These are phyloP conservation scores for Sugiyamaella xylanicola DNA, from an alignment of 1,139 yeast species.

Conservation along the genomic window DNA sequence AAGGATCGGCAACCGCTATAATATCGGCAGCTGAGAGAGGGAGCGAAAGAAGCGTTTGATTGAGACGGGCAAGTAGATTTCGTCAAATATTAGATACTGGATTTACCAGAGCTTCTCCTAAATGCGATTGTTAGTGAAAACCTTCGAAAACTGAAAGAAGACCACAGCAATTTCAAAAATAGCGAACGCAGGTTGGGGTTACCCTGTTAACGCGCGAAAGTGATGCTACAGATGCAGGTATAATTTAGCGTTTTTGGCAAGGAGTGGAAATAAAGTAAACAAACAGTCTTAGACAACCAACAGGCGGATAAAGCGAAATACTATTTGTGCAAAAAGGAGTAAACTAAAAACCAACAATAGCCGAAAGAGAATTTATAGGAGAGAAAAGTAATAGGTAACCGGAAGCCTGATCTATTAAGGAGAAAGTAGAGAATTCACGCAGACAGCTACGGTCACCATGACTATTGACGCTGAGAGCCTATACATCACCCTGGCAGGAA, in stretches of 20 bases:
- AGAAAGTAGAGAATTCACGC: background rate
- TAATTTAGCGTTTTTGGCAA: conserved; percentile 1
- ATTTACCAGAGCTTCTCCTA: too few species aligned
- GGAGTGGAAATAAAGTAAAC: conserved; percentile 5
- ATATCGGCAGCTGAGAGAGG: too few species aligned
- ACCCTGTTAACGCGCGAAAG: conserved; percentile 4
- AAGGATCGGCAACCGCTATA: too few species aligned
- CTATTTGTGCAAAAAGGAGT: too few species aligned
- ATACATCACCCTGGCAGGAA: conserved; percentile 25
- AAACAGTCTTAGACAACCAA: conserved; percentile 7
- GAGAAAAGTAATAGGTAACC: background rate
- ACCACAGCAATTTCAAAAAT: background rate
- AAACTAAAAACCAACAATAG: too few species aligned
- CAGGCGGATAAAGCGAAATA: background rate
- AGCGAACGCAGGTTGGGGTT: background rate
- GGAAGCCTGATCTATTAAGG: background rate
- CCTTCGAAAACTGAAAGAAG: too few species aligned
- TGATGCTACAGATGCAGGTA: background rate
- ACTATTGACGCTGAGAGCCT: conserved; percentile 29
- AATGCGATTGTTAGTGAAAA: too few species aligned
- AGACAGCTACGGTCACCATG: conserved; percentile 17
- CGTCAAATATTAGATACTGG: too few species aligned
- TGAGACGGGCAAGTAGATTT: too few species aligned
- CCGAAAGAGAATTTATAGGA: background rate
- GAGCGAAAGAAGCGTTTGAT: too few species aligned